Conservation (phyloP, 768 basidiomycete species). For the Boletus bicolor region DNA sequence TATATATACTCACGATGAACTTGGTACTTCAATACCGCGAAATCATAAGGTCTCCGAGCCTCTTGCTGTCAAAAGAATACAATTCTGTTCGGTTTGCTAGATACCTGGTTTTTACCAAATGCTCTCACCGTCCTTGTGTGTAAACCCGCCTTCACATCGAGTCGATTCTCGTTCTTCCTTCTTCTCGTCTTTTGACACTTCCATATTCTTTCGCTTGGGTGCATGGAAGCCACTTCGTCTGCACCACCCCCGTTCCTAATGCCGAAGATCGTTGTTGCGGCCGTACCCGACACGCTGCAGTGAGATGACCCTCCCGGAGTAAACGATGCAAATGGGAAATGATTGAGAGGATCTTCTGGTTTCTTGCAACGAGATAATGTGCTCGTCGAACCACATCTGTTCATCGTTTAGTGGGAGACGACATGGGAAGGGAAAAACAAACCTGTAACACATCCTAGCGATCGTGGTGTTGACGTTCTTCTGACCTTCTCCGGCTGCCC, state of each 20-base stretch:
- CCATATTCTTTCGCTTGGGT: constrained; percentile 60
- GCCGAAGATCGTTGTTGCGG: constrained; percentile 22
- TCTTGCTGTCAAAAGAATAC: constrained; percentile 40
- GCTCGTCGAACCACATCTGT: constrained; percentile 79
- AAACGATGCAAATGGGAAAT: constrained; percentile 86
- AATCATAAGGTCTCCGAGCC: no score
- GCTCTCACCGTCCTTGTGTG: constrained; percentile 40
- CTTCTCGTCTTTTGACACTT: constrained; percentile 61
- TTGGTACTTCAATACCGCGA: background rate
- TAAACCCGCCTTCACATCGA: constrained; percentile 43
- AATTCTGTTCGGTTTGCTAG: constrained; percentile 40
- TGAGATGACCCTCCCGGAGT: constrained; percentile 80
- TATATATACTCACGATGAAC: background rate
- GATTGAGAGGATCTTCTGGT: constrained; percentile 55
- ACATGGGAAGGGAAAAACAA: constrained; percentile 19
- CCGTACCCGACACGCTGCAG: constrained; percentile 53
- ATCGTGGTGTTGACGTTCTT: constrained; percentile 31
- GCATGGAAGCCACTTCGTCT: constrained; percentile 92
- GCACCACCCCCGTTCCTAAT: constrained; percentile 59
- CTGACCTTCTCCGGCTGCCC: constrained; percentile 24
- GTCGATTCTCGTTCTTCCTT: constrained; percentile 16
- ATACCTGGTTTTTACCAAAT: constrained; percentile 27
- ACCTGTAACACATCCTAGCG: constrained; percentile 70
- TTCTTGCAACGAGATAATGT: constrained; percentile 80
- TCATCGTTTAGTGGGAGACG: background rate